Evolutionary conservation across 1,284 basidiomycete species (phyloP), one percentile per base, ranked within the genome.

Genomic region (Flammula alnicola): DNA sequence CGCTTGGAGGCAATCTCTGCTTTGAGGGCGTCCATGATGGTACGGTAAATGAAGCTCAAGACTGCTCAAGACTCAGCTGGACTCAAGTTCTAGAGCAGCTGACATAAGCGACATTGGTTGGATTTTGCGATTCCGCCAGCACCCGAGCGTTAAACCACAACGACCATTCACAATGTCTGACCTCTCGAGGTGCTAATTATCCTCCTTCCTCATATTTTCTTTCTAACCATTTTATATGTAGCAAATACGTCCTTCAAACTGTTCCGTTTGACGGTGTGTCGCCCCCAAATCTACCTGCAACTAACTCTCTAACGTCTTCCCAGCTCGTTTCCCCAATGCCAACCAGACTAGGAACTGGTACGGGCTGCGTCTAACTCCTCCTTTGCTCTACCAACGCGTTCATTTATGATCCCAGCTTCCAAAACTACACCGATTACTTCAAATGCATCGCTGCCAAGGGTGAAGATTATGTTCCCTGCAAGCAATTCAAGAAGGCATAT

Each of bases 381-480:
- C 1, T 2, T 19, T 12, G n/a, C n/a, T n/a, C n/a, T n/a, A 7
- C 32, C 22, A 27, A 38, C 31, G 42, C 35, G 32, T 20, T 37
- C 46, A 55, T 31, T 4, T 3, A 17, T 29, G 33, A 4, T 27
- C 30, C 9, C 58, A 91, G 88, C 73, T 93, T 88, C 86, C 95
- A 98, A 77, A 95, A 95, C 77, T 98, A 94, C 73, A 88, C 91
- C 54, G 94, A 99, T 76, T 97, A 96, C 81, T 93, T 93, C 87
- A 97, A 96, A 75, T 99, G 97, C 72, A 78, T 98, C 64, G 79
- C 91, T 66, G 95, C 94, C 63, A 98, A 98, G 79, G 97, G 97
- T 59, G 96, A 99, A 65, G 97, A 99, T 54, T 98, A 88, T 70
- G 86, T 88, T 17, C 95, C 97, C 7, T 99, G 97, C 90, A 95